A percentile compares a stretch with the other conserved stretches of the same genome.
Evolutionary conservation across 768 basidiomycete species (phyloP).

Genomic region (Kwoniella sp.): DNA sequence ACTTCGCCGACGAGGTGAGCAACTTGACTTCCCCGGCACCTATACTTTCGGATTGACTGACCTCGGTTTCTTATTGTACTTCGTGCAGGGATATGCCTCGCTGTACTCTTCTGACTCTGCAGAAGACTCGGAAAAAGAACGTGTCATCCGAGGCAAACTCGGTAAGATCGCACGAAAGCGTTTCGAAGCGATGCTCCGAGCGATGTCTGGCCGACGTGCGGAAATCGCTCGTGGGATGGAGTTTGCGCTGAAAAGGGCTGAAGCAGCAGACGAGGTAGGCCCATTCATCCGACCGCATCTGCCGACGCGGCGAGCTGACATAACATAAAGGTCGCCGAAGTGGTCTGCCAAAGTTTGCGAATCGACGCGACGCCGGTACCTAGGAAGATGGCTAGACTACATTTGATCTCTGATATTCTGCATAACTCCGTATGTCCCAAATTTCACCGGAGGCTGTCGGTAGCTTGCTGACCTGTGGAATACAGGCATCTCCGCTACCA

Average conservation of each 20-base stretch:
- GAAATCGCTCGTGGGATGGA: slow-evolving; percentile 94
- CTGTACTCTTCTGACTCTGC: slow-evolving; percentile 77
- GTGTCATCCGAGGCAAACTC: slow-evolving; percentile 70
- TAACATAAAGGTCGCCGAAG: slow-evolving; percentile 72
- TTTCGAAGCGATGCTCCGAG: slow-evolving; percentile 88
- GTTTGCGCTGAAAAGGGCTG: slow-evolving; percentile 95
- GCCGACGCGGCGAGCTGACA: slow-evolving; percentile 1
- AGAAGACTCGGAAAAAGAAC: slow-evolving; percentile 89
- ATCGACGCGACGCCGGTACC: slow-evolving; percentile 96
- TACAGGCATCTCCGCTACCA: slow-evolving; percentile 74
- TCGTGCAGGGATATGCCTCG: slow-evolving; percentile 53
- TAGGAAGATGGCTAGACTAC: slow-evolving; percentile 89
- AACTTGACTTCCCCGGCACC: not conserved
- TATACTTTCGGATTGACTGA: too few species aligned
- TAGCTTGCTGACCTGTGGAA: not conserved
- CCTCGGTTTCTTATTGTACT: too few species aligned
- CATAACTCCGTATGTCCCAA: slow-evolving; percentile 71
- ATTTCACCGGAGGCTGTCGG: not conserved
- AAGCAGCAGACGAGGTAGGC: slow-evolving; percentile 85
- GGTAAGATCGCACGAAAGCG: slow-evolving; percentile 77
- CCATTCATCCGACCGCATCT: slow-evolving; percentile 4
- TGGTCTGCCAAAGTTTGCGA: slow-evolving; percentile 83
- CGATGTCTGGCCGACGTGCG: slow-evolving; percentile 78
- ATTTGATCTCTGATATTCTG: slow-evolving; percentile 95
- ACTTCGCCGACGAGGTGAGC: slow-evolving; percentile 57